phyloP scores from a whole-genome alignment of 1,284 basidiomycete genomes.

The Ustilago xerochloae region DNA sequence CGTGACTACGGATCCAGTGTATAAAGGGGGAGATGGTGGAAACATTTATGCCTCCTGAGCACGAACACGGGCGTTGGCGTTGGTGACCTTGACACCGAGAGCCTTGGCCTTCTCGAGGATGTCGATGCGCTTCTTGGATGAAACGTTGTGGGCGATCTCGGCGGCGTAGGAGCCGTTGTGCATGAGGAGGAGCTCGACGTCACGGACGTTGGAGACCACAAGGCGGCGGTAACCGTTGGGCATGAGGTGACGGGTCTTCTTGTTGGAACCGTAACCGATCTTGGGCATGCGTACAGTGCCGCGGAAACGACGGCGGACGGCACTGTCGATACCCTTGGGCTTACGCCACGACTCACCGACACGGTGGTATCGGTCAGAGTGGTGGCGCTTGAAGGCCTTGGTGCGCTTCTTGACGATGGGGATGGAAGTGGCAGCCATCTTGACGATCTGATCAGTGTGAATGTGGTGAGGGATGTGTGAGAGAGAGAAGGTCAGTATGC shows the following conservation, averaged over 20 bases:
- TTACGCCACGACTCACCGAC: slow-evolving; percentile 66
- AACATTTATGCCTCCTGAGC: slow-evolving; percentile 81
- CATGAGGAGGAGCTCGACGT: slow-evolving; percentile 68
- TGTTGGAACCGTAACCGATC: slow-evolving; percentile 69
- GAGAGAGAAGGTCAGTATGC: slow-evolving; percentile 14
- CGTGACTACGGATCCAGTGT: slow-evolving; percentile 24
- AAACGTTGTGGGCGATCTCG: slow-evolving; percentile 96
- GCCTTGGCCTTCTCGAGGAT: slow-evolving; percentile 82
- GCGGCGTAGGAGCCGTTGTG: slow-evolving; percentile 97
- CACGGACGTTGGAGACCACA: slow-evolving; percentile 65
- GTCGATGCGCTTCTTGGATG: slow-evolving; percentile 91
- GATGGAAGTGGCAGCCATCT: slow-evolving; percentile 65
- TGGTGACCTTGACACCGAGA: slow-evolving; percentile 80
- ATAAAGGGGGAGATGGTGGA: not conserved
- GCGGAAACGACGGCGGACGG: slow-evolving; percentile 66
- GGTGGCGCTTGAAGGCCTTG: slow-evolving; percentile 67
- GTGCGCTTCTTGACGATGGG: slow-evolving; percentile 69
- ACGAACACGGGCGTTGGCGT: slow-evolving; percentile 92
- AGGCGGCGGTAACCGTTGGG: slow-evolving; percentile 68
- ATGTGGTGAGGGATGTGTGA: slow-evolving; percentile 2
- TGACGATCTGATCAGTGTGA: slow-evolving; percentile 31
- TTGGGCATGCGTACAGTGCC: slow-evolving; percentile 64
- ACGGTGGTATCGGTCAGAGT: slow-evolving; percentile 67
- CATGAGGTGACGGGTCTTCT: slow-evolving; percentile 68
- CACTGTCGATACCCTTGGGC: slow-evolving; percentile 68